Conservation (phyloP, 768 basidiomycete genomes). For the Roridomyces roridus region DNA sequence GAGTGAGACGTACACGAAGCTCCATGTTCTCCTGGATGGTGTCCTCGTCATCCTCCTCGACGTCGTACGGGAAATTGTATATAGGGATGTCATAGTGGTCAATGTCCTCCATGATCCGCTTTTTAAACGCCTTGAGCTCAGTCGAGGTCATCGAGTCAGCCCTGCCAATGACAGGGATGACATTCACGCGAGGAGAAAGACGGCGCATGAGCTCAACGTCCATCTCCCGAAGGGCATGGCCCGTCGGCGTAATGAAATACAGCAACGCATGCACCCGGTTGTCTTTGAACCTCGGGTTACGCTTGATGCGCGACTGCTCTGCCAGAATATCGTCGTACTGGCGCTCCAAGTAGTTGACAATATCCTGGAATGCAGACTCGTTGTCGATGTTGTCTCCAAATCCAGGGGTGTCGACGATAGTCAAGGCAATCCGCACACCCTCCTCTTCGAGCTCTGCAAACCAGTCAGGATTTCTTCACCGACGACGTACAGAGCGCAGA, state of each 20-base stretch:
- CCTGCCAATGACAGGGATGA: conserved; percentile 91
- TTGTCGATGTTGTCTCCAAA: conserved; percentile 94
- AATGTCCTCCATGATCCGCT: conserved; percentile 94
- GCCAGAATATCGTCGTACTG: conserved; percentile 94
- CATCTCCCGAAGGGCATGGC: conserved; percentile 89
- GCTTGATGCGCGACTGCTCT: conserved; percentile 88
- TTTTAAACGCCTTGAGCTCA: conserved; percentile 87
- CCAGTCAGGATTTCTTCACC: background rate
- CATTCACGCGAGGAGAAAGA: conserved; percentile 89
- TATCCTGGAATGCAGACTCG: conserved; percentile 89
- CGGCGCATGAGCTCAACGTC: conserved; percentile 93
- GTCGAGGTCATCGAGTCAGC: conserved; percentile 84
- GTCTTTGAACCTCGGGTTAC: conserved; percentile 91
- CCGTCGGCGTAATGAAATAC: conserved; percentile 91
- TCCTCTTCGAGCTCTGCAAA: conserved; percentile 88
- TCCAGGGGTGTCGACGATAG: conserved; percentile 91
- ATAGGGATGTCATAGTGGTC: conserved; percentile 88
- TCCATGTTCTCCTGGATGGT: conserved; percentile 90
- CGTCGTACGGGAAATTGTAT: conserved; percentile 94
- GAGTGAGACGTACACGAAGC: conserved; percentile 60
- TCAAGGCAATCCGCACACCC: conserved; percentile 87
- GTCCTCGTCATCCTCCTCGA: conserved; percentile 93
- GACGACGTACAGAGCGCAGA: background rate
- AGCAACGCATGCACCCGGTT: conserved; percentile 87
- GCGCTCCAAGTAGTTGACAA: conserved; percentile 84